Conservation (phyloP, 495 filamentous ascomycete genomes). For the Annulohypoxylon bovei region DNA sequence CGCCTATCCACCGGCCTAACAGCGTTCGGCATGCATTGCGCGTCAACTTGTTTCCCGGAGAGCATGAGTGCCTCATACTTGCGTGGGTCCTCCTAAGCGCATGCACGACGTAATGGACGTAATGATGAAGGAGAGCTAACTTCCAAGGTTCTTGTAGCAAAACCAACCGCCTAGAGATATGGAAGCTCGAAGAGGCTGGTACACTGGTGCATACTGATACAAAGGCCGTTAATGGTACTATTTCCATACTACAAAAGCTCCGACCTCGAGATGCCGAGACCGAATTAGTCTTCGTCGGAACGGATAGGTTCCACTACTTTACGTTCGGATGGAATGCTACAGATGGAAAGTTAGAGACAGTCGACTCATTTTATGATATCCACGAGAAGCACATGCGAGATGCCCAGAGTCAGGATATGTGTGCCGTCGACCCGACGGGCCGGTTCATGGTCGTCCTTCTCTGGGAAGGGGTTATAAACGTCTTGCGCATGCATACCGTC, state of each 20-base stretch:
- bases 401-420: conserved; percentile 76
- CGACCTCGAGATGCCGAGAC: conserved; percentile 75
- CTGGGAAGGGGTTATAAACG: conserved; percentile 87
- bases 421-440: conserved; percentile 83
- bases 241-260: conserved; percentile 86
- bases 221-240: conserved; percentile 78
- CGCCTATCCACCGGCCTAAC: conserved; percentile 90
- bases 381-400: conserved; percentile 84
- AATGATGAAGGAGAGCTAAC: conserved; percentile 4
- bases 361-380: conserved; percentile 74
- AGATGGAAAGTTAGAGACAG: conserved; percentile 70
- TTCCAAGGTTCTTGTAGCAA: conserved; percentile 74
- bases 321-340: conserved; percentile 82
- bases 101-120: background rate
- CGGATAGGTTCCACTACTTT: conserved; percentile 88
- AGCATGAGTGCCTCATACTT: conserved; percentile 83
- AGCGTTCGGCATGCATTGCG: conserved; percentile 89
- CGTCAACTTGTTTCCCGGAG: conserved; percentile 73
- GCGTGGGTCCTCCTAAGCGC: conserved; percentile 68
- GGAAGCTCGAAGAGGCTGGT: conserved; percentile 54
- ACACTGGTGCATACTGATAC: conserved; percentile 67
- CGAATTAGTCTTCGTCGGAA: conserved; percentile 93
- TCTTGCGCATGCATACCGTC: conserved; percentile 66
- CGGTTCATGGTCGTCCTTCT: conserved; percentile 85
- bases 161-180: conserved; percentile 92